Base-by-base conservation (phyloP, 345 rosid genomes). In the Populus pruinosa region DNA sequence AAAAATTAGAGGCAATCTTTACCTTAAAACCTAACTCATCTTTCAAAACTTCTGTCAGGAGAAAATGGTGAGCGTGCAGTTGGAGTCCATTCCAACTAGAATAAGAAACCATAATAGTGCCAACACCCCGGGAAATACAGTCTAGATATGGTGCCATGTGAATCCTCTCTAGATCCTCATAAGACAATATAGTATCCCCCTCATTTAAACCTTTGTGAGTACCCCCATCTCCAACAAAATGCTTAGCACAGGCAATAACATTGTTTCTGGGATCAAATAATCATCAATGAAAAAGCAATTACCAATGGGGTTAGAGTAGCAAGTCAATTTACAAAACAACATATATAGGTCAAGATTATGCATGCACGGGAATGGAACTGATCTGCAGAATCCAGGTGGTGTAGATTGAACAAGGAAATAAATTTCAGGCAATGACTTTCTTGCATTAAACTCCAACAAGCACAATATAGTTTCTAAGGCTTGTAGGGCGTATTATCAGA, bases 191-290 rank as follows among this genome's bases (percentile, higher is more conserved):
- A 33, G 97, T 89, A 82, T 93, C 87, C 74, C 97, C 97, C 83
- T 94, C 97, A 76, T 91, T 94, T 76, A 86, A 17, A 36, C 95
- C 98, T 61, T 75, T 77, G 27, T 88, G 84, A 0, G 98, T 94
- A 65, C 98, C 97, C 72, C 97, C 97, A 82, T 94, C 97, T 82
- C 97, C 98, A 74, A 89, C 98, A 88, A 93, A 94, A 82, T 94
- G 98, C 88, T 94, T 93, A 38, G 95, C 97, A 79, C 97, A 92
- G 1, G 97, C 97, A 73, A 91, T 81, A 23, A 93, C 87, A 62
- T 91, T 91, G 78, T 93, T 86, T 75, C 97, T 93, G 86, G 62
- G 36, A 83, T 71, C 78, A 86, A 83, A 59, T 50, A 50, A 76
- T 71, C 56, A 70, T 50, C 44, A 23, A 82, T 83, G 8, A 77